Base-by-base conservation (phyloP, 768 basidiomycete species). In the Xanthoconium stramineum region DNA sequence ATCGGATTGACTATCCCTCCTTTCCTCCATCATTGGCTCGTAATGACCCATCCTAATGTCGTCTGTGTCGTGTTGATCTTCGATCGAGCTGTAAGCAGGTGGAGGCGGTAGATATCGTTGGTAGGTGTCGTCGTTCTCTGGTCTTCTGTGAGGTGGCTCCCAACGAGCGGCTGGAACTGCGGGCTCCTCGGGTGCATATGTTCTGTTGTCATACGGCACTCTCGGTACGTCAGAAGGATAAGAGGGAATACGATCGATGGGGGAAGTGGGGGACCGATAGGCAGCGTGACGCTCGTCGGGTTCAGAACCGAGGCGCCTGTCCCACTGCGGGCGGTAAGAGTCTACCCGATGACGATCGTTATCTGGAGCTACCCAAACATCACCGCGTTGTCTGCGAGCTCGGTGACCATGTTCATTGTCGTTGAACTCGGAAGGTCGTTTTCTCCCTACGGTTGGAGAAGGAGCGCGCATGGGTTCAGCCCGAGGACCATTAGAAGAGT, bases 381-480 rank as follows among this genome's bases (percentile, higher is more conserved):
- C 60, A 32, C 29, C 55, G 36, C 71, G 67, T 14, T 53, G 63
- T 48, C 61, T 70, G 20, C 70, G 69, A 1, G 44, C 57, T 50
- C 66, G 60, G 42, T 48, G 59, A 39, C 40, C 45, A 32, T 61
- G 33, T 10, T 72, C 66, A 50, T 56, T 58, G n/a, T 70, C 60
- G 33, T 32, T 42, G 13, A 46, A 52, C 36, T 72, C 69, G 6
- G 37, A 45, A 33, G 61, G 52, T 37, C 70, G 59, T 45, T 71
- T 70, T 39, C 40, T 66, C 35, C 61, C 60, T 3, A 33, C 24
- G 11, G 24, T 51, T 5, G 66, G 64, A 3, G 64, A 59, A 32
- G 50, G 35, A 30, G 57, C 53, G 3, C 64, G 58, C 45, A 61
- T 57, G 12, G 54, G 50, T 40, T 69, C 65, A 19, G 53, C 59